Conservation (phyloP, 1,284 basidiomycete genomes). For the Mycena citricolor region DNA sequence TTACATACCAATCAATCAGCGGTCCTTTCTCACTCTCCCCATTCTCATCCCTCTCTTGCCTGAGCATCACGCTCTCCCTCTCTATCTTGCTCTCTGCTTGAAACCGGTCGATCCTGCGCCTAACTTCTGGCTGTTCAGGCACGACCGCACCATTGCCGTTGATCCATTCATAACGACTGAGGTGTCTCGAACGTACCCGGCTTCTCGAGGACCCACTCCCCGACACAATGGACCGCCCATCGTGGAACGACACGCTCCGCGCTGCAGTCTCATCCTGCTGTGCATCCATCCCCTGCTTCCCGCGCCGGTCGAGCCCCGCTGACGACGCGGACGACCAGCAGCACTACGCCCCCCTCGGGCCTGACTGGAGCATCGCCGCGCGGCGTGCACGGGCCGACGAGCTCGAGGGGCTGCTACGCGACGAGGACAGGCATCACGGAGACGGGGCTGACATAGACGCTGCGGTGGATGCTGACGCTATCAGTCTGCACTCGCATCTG, state of each 20-base stretch:
- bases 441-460: constrained; percentile 12
- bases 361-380: neutral
- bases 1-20: no score
- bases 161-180: no score
- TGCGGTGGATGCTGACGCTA: constrained; percentile 17
- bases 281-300: constrained; percentile 14
- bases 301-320: neutral
- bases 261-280: constrained; percentile 1
- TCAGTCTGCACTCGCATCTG: constrained; percentile 21
- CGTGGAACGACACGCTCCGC: constrained; percentile 20
- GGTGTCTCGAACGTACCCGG: no score
- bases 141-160: no score
- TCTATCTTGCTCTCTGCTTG: no score
- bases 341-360: neutral
- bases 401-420: constrained; percentile 15
- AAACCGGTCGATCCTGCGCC: no score
- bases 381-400: constrained; percentile 18
- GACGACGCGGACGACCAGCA: neutral
- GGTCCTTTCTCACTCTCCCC: no score
- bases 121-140: no score
- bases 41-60: no score
- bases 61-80: no score
- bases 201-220: no score
- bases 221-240: constrained; percentile 5
- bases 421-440: neutral